These are phyloP conservation scores for Saccharum officinarum DNA, from an alignment of 176 grass and related monocot species.

Conservation along the genomic window DNA sequence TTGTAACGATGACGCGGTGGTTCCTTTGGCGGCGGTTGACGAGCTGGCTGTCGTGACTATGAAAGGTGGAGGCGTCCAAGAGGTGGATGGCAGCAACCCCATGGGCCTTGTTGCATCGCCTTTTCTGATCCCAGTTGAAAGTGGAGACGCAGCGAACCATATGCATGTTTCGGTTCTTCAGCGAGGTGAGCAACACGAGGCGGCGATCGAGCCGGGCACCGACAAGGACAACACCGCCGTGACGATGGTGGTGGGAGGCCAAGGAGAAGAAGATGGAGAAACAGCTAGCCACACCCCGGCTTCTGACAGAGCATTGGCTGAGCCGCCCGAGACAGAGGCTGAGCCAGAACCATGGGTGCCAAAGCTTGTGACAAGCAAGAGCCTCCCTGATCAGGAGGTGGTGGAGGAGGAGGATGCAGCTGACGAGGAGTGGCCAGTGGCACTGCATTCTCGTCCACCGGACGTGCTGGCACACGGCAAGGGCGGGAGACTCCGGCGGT, in stretches of 20 bases:
- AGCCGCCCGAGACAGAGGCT: not conserved
- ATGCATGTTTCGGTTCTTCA: not conserved
- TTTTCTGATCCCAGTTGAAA: not conserved
- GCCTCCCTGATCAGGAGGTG: not conserved
- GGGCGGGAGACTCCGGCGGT: conserved; percentile 28
- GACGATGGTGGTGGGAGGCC: not conserved
- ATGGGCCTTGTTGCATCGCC: not conserved
- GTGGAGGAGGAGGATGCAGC: not conserved
- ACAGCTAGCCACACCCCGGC: not conserved
- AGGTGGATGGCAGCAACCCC: not conserved
- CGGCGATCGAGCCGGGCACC: not conserved
- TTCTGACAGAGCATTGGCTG: not conserved
- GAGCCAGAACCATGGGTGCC: not conserved
- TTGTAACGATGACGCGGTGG: not conserved
- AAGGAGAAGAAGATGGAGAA: not conserved
- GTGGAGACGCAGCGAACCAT: not conserved
- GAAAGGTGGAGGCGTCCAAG: not conserved
- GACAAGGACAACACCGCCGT: not conserved
- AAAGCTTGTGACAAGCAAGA: not conserved
- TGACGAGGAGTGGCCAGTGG: not conserved
- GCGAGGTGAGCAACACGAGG: not conserved
- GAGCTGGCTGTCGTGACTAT: not conserved
- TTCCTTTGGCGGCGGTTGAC: not conserved
- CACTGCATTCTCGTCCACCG: not conserved
- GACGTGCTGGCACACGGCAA: conserved; percentile 9